Conservation (phyloP, 495 filamentous ascomycete species). For the Acidomyces sp. region DNA sequence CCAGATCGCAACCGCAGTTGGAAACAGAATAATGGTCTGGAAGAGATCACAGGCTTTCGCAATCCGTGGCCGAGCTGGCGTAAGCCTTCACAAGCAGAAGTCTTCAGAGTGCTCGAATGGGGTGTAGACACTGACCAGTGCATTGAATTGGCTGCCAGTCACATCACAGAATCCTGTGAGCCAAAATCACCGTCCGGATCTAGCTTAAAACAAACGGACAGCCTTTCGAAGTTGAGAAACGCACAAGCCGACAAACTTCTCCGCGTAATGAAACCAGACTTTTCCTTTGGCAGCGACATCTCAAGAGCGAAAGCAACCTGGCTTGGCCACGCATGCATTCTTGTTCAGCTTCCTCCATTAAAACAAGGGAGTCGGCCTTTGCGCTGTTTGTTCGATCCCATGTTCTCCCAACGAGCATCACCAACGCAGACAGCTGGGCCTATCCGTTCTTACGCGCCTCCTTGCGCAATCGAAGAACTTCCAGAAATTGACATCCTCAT, state of each 20-base stretch:
- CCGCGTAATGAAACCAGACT: slow-evolving; percentile 24
- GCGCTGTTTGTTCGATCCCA: slow-evolving; percentile 37
- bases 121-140: slow-evolving; percentile 7
- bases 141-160: slow-evolving; percentile 1
- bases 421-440: slow-evolving; percentile 36
- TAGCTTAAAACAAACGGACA: neutral
- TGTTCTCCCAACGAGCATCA: slow-evolving; percentile 38
- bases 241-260: slow-evolving; percentile 18
- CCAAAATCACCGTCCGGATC: neutral
- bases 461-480: slow-evolving; percentile 35
- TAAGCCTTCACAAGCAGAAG: slow-evolving; percentile 12
- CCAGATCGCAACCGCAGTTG: too few relatives aligned
- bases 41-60: slow-evolving; percentile 25
- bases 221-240: neutral
- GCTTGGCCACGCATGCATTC: slow-evolving; percentile 39
- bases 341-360: slow-evolving; percentile 28
- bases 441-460: slow-evolving; percentile 36
- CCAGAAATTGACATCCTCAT: slow-evolving; percentile 36
- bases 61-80: slow-evolving; percentile 44
- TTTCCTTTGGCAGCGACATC: slow-evolving; percentile 20
- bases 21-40: neutral
- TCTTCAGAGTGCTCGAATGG: slow-evolving; percentile 8
- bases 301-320: slow-evolving; percentile 31
- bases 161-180: slow-evolving; percentile 4
- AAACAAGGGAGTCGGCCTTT: slow-evolving; percentile 19